Conservation (phyloP, 2,329 filamentous ascomycete species). For the Fusarium agapanthi region DNA sequence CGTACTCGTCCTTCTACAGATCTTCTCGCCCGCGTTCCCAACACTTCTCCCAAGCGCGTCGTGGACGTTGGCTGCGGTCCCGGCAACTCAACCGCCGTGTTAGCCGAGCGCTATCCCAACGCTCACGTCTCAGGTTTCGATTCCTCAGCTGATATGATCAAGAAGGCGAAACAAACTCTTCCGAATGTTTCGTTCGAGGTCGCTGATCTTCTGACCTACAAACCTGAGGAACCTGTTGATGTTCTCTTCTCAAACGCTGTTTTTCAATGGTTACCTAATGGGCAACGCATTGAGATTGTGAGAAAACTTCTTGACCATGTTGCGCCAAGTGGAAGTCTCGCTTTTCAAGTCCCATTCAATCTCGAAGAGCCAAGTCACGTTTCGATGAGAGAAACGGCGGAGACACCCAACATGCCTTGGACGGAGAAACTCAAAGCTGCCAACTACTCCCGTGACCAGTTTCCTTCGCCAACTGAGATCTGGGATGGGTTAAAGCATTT, state of each 20-base stretch:
- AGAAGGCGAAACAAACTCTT: constrained; percentile 52
- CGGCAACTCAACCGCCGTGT: constrained; percentile 63
- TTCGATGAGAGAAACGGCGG: constrained; percentile 55
- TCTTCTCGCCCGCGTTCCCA: constrained; percentile 58
- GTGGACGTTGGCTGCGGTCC: constrained; percentile 69
- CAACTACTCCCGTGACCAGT: constrained; percentile 53
- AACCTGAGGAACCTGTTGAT: constrained; percentile 45
- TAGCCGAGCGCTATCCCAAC: constrained; percentile 57
- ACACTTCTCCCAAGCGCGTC: constrained; percentile 53
- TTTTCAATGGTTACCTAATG: constrained; percentile 63
- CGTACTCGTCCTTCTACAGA: constrained; percentile 63
- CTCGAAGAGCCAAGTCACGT: constrained; percentile 57
- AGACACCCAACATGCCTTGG: constrained; percentile 53
- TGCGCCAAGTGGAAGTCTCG: constrained; percentile 57
- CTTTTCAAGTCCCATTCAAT: constrained; percentile 62
- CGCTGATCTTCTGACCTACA: constrained; percentile 56
- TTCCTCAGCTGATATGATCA: constrained; percentile 64
- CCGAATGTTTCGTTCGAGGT: constrained; percentile 55
- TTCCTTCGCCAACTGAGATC: constrained; percentile 57
- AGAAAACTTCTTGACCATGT: constrained; percentile 53
- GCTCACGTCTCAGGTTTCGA: constrained; percentile 62
- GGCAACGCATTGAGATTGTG: constrained; percentile 56
- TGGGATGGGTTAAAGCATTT: constrained; percentile 59
- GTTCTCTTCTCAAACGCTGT: constrained; percentile 66
- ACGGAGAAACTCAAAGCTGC: constrained; percentile 37